Conservation (phyloP, 345 rosid genomes). For the Eutrema heterophyllum region DNA sequence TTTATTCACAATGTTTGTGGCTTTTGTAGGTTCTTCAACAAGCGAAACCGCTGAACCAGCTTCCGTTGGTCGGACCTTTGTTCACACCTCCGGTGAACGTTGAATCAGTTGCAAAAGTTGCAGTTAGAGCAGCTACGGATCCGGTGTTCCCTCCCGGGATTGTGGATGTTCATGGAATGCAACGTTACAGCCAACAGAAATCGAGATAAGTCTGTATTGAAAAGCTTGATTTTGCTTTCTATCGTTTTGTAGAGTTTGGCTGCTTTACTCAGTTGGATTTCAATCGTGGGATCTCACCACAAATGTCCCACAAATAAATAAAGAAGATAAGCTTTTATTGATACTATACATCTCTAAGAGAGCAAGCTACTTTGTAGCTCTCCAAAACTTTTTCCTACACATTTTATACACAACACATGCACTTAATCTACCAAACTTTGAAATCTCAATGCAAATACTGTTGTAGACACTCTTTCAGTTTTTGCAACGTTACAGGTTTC, state of each 20-base stretch:
- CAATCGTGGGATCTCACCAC: constrained; percentile 12
- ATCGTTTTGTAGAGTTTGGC: constrained; percentile 16
- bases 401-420: constrained; percentile 34
- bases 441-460: constrained; percentile 45
- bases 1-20: background rate
- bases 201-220: constrained; percentile 32
- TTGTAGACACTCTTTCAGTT: constrained; percentile 66
- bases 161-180: constrained; percentile 53
- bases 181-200: constrained; percentile 49
- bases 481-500: constrained; percentile 82
- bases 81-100: constrained; percentile 58
- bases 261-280: background rate
- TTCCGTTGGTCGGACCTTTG: constrained; percentile 47
- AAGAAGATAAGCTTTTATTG: constrained; percentile 20
- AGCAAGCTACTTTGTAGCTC: constrained; percentile 28
- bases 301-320: constrained; percentile 17
- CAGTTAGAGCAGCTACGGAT: constrained; percentile 49
- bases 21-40: constrained; percentile 52
- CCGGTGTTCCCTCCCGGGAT: constrained; percentile 68
- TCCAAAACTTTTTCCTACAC: constrained; percentile 60
- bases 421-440: constrained; percentile 36
- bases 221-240: background rate
- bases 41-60: constrained; percentile 57
- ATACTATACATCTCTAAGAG: constrained; percentile 32
- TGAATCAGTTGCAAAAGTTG: constrained; percentile 40